A percentile compares a stretch with the other conserved stretches of the same genome.
Evolutionary conservation across 768 basidiomycete species (phyloP).

Genomic region (Suillus paluster): DNA sequence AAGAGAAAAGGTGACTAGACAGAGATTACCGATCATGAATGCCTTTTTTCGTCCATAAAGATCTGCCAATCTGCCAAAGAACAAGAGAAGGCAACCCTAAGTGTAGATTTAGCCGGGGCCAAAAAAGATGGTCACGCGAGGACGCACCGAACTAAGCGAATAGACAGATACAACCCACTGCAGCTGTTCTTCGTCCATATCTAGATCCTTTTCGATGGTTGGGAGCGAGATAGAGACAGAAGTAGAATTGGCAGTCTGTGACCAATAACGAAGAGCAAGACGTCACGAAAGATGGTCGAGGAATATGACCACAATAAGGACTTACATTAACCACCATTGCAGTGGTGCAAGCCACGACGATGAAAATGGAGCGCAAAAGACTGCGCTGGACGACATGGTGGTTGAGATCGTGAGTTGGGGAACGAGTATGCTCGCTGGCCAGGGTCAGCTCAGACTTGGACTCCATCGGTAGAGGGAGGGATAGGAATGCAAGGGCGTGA

Average conservation of each 20-base stretch:
- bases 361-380: conserved; percentile 29
- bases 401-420: no score
- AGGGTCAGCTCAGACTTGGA: no score
- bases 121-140: conserved; percentile 3
- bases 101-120: neutral
- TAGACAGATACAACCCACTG: conserved; percentile 76
- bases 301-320: neutral
- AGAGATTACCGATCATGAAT: conserved; percentile 66
- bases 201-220: conserved; percentile 52
- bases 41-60: conserved; percentile 73
- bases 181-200: conserved; percentile 53
- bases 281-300: neutral
- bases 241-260: conserved; percentile 40
- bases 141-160: conserved; percentile 64
- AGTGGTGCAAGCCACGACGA: conserved; percentile 43
- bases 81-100: conserved; percentile 78
- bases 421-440: no score
- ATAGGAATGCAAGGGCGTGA: no score
- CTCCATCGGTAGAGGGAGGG: no score
- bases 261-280: neutral
- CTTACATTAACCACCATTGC: conserved; percentile 44
- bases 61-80: conserved; percentile 82
- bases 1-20: conserved; percentile 60
- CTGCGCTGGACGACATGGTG: conserved; percentile 20
- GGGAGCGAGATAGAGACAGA: conserved; percentile 57